Evolutionary conservation across 169 alveolate species (phyloP), one percentile per base, ranked within the genome.

Genomic region (Plasmodium gallinaceum): DNA sequence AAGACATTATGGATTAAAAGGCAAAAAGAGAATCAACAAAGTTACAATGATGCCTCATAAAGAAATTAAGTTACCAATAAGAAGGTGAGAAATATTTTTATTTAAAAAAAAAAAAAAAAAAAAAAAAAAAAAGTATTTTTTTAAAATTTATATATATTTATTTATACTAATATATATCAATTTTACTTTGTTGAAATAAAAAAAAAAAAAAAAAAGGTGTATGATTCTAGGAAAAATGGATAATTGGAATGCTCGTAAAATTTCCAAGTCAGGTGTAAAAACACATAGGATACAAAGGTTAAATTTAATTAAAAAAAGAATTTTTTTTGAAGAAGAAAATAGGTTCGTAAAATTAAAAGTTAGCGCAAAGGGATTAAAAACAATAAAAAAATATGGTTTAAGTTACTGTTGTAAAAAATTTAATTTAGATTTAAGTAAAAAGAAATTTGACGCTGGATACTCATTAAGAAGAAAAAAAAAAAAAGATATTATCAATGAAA

Each of bases 211-310:
- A 39, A 16, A 74, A 26, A 95, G 97, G 93, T 95, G 97, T 71
- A 87, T 92, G 94, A 73, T 95, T 48, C 86, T 95, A 39, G 97
- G 97, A n/a, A 95, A 95, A 68, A 95, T 95, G 97, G 97, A 95
- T 85, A 95, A 95, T 83, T 78, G 96, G 60, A 93, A 93, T 75
- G 97, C 97, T 16, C 80, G 90, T 20, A 70, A 93, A 45, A 80
- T 91, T 10, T 94, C 97, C 90, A 96, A 94, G 72, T 94, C 97
- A 10, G 95, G 95, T n/a, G 62, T 88, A 62, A 58, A 90, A 78
- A 51, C 97, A 57, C 95, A 93, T 24, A 51, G 94, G 24, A 87
- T 78, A 42, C 97, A 95, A 91, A 92, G 93, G 72, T 85, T 96
- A 37, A 96, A 96, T 66, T 88, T 96, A 10, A 93, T 87, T 39